Evolutionary conservation across 345 rosid genomes (phyloP).

Genomic region (Anacardium occidentale): DNA sequence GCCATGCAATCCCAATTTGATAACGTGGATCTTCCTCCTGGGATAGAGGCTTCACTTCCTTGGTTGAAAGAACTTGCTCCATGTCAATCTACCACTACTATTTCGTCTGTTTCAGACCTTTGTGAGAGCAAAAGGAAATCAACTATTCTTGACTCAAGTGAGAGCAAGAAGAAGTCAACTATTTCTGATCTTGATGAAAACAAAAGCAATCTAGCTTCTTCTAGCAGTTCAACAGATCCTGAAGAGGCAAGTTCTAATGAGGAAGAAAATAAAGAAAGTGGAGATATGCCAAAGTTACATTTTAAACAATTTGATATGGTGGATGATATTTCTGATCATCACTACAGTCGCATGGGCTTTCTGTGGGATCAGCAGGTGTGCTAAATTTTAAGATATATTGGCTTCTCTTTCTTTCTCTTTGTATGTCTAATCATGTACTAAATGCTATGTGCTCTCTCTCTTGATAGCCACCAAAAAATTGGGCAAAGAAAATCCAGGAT

Average conservation of each 20-base stretch:
- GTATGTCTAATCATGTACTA: not conserved
- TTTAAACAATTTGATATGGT: constrained; percentile 53
- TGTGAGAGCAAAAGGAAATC: constrained; percentile 22
- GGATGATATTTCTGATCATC: constrained; percentile 54
- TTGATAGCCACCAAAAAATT: constrained; percentile 37
- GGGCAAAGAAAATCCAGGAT: constrained; percentile 51
- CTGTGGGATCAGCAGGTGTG: constrained; percentile 26
- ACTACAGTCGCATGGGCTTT: constrained; percentile 28
- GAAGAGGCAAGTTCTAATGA: constrained; percentile 29
- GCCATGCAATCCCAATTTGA: constrained; percentile 47
- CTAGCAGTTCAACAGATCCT: constrained; percentile 25
- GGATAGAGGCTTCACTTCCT: constrained; percentile 47
- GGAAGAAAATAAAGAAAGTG: constrained; percentile 8
- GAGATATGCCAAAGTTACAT: constrained; percentile 17
- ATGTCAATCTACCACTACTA: constrained; percentile 2
- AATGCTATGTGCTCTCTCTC: not conserved
- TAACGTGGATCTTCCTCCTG: constrained; percentile 56
- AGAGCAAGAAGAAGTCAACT: constrained; percentile 15
- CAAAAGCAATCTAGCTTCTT: constrained; percentile 20
- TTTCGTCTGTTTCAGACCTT: constrained; percentile 16
- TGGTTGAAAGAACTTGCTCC: constrained; percentile 41
- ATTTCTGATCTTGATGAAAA: constrained; percentile 18
- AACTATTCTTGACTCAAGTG: constrained; percentile 10
- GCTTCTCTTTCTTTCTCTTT: constrained; percentile 4
- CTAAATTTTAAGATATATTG: constrained; percentile 7